Base-by-base conservation (phyloP, 495 filamentous ascomycete genomes). In the Bacidia gigantensis region DNA sequence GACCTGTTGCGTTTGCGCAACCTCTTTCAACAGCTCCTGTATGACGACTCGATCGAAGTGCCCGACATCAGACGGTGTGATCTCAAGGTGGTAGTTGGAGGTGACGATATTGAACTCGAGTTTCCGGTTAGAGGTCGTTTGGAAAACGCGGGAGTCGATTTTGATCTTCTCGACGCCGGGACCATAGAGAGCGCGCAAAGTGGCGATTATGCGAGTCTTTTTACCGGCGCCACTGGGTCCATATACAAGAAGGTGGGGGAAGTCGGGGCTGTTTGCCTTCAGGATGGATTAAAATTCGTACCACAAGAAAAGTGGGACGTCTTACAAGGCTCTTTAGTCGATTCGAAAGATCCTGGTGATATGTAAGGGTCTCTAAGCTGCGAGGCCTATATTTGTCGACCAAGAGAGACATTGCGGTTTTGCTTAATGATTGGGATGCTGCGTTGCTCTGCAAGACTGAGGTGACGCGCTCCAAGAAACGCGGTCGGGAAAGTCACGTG, bases 21-120 rank as follows among this genome's bases (percentile, higher is more conserved):
- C 89, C 67, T 98, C 92, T 66, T 98, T 98, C 26, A 98, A 76
- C 40, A 98, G 72, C 64, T 95, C 90, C 63, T 97, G 93, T 12
- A 98, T 69, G 10, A 98, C 89, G 1, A 98, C 93, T 46, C 92
- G 77, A 66, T 98, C 92, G 59, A 94, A 93, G 60, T 81, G 89
- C 46, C 90, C 93, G n/a, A 98, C 90, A 60, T 98, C 92, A 0
- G 87, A 90, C 1, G 92, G 92, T 1, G 92, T 98, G 61, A 98
- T 98, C 64, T 98, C 92, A 54, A 98, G 81, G 60, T 98, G 92
- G 69, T 98, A 97, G 44, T 95, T 78, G 0, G 88, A 95, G 23
- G 88, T 77, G 44, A 97, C 93, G 55, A 97, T 94, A 70, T 93
- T 98, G 75, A 98, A 98, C 69, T 98, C 92, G 53, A 97, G 80